A percentile compares a stretch with the other conserved stretches of the same genome.
Conservation (phyloP, 306 rosid genomes). For the Lathyrus aphaca region DNA sequence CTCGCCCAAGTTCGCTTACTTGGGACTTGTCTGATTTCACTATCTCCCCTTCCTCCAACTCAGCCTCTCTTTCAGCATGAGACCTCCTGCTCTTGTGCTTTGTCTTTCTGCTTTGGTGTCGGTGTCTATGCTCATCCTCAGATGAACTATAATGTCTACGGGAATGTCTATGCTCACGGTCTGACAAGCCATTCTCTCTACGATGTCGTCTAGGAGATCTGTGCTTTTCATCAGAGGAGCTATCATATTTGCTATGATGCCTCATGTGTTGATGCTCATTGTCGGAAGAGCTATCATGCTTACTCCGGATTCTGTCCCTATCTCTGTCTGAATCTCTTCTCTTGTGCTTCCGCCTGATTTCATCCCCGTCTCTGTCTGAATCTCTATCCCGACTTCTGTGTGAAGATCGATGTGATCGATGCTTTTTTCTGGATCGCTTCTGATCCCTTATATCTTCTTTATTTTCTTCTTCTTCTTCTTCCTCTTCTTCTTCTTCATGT, state of each 20-base stretch:
- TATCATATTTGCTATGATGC: slow-evolving; percentile 38
- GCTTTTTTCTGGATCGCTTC: slow-evolving; percentile 64
- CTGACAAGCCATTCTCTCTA: slow-evolving; percentile 40
- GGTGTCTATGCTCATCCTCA: slow-evolving; percentile 45
- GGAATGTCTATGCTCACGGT: slow-evolving; percentile 46
- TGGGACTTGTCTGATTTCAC: slow-evolving; percentile 52
- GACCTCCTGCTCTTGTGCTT: slow-evolving; percentile 48
- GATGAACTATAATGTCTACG: slow-evolving; percentile 47
- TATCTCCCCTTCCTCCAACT: slow-evolving; percentile 76
- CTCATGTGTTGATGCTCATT: slow-evolving; percentile 45
- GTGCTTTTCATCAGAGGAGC: slow-evolving; percentile 47
- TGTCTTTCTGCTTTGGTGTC: slow-evolving; percentile 38
- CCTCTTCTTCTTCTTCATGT: slow-evolving; percentile 45
- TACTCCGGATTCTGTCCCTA: not conserved
- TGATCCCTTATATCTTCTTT: slow-evolving; percentile 46
- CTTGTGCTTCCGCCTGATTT: slow-evolving; percentile 53
- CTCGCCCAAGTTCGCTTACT: slow-evolving; percentile 44
- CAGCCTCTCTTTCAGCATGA: slow-evolving; percentile 44
- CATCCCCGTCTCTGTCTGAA: slow-evolving; percentile 30
- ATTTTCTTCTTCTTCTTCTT: slow-evolving; percentile 38
- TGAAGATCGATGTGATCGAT: slow-evolving; percentile 59
- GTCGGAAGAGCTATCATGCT: slow-evolving; percentile 50
- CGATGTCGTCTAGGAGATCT: slow-evolving; percentile 34
- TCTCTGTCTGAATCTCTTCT: slow-evolving; percentile 58
- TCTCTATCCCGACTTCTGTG: slow-evolving; percentile 47